A percentile compares a stretch with the other conserved stretches of the same genome.
Evolutionary conservation across 2,329 filamentous ascomycete genomes (phyloP).

Genomic region (Colletotrichum falcatum): DNA sequence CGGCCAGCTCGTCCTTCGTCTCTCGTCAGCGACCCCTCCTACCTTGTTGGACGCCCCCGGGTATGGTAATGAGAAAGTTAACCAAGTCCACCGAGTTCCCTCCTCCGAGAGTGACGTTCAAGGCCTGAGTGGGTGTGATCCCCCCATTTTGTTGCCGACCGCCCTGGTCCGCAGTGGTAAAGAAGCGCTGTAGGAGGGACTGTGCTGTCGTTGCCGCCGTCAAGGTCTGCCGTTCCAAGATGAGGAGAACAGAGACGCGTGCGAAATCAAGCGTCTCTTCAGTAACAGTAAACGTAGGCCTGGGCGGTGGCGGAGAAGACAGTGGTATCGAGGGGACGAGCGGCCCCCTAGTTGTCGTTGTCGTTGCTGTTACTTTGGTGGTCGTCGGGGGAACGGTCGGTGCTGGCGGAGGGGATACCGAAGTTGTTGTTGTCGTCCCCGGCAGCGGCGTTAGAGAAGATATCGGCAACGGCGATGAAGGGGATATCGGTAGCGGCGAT

Average conservation of each 20-base stretch:
- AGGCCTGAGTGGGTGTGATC: slow-evolving; percentile 51
- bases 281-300: slow-evolving; percentile 60
- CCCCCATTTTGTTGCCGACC: slow-evolving; percentile 47
- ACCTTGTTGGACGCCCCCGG: slow-evolving; percentile 18
- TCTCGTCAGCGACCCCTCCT: slow-evolving; percentile 39
- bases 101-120: slow-evolving; percentile 56
- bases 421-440: slow-evolving; percentile 35
- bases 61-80: slow-evolving; percentile 56
- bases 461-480: not conserved
- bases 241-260: slow-evolving; percentile 70
- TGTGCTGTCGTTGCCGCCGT: slow-evolving; percentile 66
- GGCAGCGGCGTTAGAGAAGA: slow-evolving; percentile 43
- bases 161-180: slow-evolving; percentile 54
- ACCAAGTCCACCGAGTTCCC: slow-evolving; percentile 64
- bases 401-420: not conserved
- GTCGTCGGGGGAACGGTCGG: slow-evolving; percentile 40
- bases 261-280: slow-evolving; percentile 73
- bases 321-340: slow-evolving; percentile 21
- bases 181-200: slow-evolving; percentile 65
- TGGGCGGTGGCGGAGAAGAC: slow-evolving; percentile 40
- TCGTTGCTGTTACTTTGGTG: slow-evolving; percentile 42
- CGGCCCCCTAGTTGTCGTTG: slow-evolving; percentile 16
- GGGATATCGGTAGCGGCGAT: slow-evolving; percentile 5
- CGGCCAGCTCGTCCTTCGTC: slow-evolving; percentile 39
- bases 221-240: slow-evolving; percentile 68